Conservation (phyloP, 2,329 filamentous ascomycete genomes). For the Fusarium albidum region DNA sequence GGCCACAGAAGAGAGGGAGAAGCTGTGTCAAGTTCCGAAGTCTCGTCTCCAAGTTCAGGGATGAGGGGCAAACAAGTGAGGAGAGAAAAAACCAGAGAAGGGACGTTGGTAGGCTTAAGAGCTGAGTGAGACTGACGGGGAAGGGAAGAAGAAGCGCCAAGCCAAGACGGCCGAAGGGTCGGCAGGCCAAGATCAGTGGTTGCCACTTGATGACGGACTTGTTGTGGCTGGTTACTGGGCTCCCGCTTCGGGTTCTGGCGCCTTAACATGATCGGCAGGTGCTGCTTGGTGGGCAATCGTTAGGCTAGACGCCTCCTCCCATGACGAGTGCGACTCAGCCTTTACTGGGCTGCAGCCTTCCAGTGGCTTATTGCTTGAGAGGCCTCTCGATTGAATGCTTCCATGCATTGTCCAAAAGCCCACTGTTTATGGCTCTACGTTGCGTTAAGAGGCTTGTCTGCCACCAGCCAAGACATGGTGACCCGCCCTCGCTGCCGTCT, state of each 20-base stretch:
- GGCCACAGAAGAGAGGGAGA: constrained; percentile 7
- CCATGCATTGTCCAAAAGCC: constrained; percentile 8
- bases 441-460: neutral
- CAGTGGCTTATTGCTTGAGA: constrained; percentile 13
- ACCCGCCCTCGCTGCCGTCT: constrained; percentile 4
- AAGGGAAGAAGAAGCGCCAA: constrained; percentile 10
- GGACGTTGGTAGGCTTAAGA: constrained; percentile 16
- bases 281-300: too few species aligned
- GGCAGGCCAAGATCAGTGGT: constrained; percentile 24
- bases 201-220: constrained; percentile 40
- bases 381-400: constrained; percentile 25
- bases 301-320: neutral
- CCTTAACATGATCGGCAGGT: too few species aligned
- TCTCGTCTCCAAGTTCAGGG: neutral
- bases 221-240: constrained; percentile 35
- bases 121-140: constrained; percentile 8
- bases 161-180: constrained; percentile 9
- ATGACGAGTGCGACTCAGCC: neutral
- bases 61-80: neutral
- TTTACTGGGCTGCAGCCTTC: constrained; percentile 6
- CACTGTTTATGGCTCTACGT: constrained; percentile 22
- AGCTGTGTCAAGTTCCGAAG: neutral
- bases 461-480: constrained; percentile 1
- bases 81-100: neutral
- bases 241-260: neutral